Evolutionary conservation across 352 stramenopile genomes (phyloP), one percentile per base, ranked within the genome.

Genomic region (Hyaloperonospora arabidopsidis): DNA sequence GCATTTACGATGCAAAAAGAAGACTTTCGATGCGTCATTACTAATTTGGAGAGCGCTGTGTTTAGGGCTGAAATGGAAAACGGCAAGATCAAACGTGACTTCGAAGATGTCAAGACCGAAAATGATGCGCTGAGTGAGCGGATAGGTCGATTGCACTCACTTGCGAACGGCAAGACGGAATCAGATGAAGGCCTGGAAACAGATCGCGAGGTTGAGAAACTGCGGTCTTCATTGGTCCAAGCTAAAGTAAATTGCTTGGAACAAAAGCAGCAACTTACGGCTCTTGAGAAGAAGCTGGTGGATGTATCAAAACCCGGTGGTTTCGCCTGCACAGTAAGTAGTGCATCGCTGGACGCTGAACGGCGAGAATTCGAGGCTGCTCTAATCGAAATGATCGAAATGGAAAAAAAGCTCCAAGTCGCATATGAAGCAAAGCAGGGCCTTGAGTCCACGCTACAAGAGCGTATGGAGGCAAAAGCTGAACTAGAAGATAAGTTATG

Each of bases 301-400:
- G 60, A 67, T 14, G 72, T 79, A 2, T 76, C 72, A 23, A 76
- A 68, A 36, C 63, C 67, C 0, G 63, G 56, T 18, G 57, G 63
- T 14, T 52, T 54, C 44, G 44, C 57, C 1, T 63, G 49, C 12
- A 55, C 56, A 6, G 52, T 63, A 18, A 74, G 56, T 22, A 67
- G 36, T 10, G 61, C 58, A 2, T 63, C 70, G 8, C 61, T 75
- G 2, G 74, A 85, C 10, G 57, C 68, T n/a, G 72, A 85, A 36
- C 72, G 72, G 11, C 76, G 78, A 10, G 74, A 85, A 59, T 83
- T 81, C 15, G 72, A 85, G 39, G 59, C 67, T 0, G 72, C 74
- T 38, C 57, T 85, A 53, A 83, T 81, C 35, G 74, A 85, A 43
- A 69, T 85, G 58, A 83, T 85, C 29, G 72, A 79, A 32, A 82